Percentiles rank a stretch among this genome's conserved stretches.
Evolutionary conservation across 2,329 filamentous ascomycete species (phyloP).

Genomic region (Colletotrichum salicis): DNA sequence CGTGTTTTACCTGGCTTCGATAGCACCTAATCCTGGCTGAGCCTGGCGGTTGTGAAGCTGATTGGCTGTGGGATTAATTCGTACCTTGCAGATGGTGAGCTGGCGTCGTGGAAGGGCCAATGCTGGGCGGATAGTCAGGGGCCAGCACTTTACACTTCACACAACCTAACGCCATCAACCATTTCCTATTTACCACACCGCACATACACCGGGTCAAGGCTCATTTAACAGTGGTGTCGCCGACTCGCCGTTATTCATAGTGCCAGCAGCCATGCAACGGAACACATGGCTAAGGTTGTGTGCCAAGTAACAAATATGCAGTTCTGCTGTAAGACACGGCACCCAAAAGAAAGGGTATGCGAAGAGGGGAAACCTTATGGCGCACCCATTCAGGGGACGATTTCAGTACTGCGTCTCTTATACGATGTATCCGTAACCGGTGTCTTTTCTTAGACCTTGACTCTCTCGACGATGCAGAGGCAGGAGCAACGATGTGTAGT

Average conservation of each 20-base stretch:
- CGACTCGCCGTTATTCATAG: background rate
- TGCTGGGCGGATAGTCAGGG: background rate
- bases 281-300: background rate
- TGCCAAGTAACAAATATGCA: background rate
- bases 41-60: slow-evolving; percentile 12
- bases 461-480: background rate
- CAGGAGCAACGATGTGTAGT: background rate
- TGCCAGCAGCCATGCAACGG: background rate
- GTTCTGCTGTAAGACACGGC: background rate
- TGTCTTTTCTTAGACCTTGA: background rate
- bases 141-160: background rate
- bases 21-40: background rate
- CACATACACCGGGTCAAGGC: background rate
- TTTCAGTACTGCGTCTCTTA: background rate
- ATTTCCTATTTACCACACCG: background rate
- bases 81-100: slow-evolving; percentile 18
- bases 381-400: background rate
- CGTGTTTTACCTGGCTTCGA: background rate
- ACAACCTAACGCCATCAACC: background rate
- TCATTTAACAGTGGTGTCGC: background rate
- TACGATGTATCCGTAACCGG: background rate
- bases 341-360: background rate
- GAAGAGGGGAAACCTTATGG: background rate
- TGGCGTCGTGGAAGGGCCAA: slow-evolving; percentile 11
- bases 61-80: background rate